Evolutionary conservation across 768 basidiomycete genomes (phyloP), one percentile per base, ranked within the genome.

Genomic region (Pleurotus eryngii): DNA sequence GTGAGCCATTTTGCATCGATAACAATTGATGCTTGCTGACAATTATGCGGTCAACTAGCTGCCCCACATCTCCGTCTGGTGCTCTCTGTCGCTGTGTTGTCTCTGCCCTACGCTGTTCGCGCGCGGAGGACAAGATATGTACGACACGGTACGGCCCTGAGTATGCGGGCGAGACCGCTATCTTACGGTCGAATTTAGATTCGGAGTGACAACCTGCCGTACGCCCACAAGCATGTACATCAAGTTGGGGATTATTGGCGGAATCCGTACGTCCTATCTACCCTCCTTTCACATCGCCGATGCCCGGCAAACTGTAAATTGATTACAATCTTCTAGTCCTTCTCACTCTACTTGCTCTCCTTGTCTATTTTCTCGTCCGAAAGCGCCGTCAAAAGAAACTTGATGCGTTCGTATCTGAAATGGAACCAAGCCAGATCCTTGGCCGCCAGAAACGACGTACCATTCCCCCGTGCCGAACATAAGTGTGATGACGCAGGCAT

Each of bases 351-450:
- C 3, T 53, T 7, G 51, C n/a, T 4, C 22, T 53, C 4, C 51
- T 53, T 7, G 51, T 53, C 9, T 53, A 53, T 40, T 35, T 35
- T 35, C 24, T 40, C 51, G 14, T 53, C 14, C n/a, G 38, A 42
- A 39, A 24, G 38, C 51, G 26, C 51, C 51, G 51, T 14, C 51
- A 15, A 26, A 35, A 38, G 17, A 38, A 54, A 42, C 37, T 54
- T 3, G 51, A 54, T 54, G 51, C 37, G n/a, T 11, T 54, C 22
- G 39, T 54, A 3, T 54, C 51, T 26, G 51, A 42, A 15, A 53
- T 53, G 51, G 51, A 53, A 42, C 39, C 39, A n/a, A 53, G 51
- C 51, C 51, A 53, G 42, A 53, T 53, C 15, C 51, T 17, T 39
- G 51, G 17, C 30, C 51, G 38, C 51, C 15, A 20, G 37, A 35